phyloP scores from a whole-genome alignment of 352 stramenopile genomes.

The Globisporangium middletonii region DNA sequence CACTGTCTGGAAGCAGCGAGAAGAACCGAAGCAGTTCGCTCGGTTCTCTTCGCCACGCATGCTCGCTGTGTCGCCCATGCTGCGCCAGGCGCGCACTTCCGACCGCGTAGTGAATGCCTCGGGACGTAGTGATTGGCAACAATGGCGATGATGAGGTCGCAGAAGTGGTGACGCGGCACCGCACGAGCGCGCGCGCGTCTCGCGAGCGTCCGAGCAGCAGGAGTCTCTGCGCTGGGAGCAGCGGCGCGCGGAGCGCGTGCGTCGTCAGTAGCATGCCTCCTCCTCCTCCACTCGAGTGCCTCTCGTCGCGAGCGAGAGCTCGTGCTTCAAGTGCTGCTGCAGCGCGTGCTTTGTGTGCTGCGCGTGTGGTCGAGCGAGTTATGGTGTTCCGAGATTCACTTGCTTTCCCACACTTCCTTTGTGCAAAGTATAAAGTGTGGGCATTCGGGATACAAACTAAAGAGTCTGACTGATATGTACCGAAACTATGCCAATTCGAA shows the following conservation, averaged over 20 bases:
- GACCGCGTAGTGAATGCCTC: slow-evolving; percentile 4
- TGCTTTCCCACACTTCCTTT: neutral
- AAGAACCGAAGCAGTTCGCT: slow-evolving; percentile 8
- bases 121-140: neutral
- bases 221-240: slow-evolving; percentile 4
- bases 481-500: too few species aligned
- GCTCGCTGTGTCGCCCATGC: slow-evolving; percentile 5
- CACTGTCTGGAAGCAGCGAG: neutral
- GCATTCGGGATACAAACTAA: too few species aligned
- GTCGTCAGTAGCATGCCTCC: slow-evolving; percentile 20
- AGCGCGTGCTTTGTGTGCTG: slow-evolving; percentile 2
- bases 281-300: too few species aligned
- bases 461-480: too few species aligned
- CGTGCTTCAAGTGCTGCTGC: slow-evolving; percentile 4
- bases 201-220: slow-evolving; percentile 9
- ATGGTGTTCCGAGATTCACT: neutral
- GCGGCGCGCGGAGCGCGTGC: slow-evolving; percentile 13
- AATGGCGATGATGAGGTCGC: neutral
- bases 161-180: neutral
- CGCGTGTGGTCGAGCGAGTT: neutral
- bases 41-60: slow-evolving; percentile 4
- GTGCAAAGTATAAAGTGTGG: neutral
- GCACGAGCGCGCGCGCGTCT: neutral
- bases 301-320: neutral
- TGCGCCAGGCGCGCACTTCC: slow-evolving; percentile 1